Evolutionary conservation across 2,329 filamentous ascomycete species (phyloP).

Genomic region (Bretziella fagacearum): DNA sequence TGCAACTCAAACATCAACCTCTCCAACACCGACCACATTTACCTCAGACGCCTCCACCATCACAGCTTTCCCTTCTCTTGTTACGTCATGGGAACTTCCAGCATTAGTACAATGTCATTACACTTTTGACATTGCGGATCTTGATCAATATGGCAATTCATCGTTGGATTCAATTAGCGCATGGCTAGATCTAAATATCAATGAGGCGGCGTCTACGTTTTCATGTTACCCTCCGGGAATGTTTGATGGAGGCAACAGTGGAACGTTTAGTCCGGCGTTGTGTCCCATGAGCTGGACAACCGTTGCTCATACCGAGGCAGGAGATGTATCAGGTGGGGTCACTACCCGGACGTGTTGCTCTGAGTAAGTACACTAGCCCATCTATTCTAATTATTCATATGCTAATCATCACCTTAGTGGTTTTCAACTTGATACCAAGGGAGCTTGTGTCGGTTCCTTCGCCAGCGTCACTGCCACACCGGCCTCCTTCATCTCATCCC

Average conservation of each 20-base stretch:
- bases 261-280: slow-evolving; percentile 25
- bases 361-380: too few species aligned
- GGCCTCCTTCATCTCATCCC: slow-evolving; percentile 22
- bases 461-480: slow-evolving; percentile 24
- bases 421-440: slow-evolving; percentile 21
- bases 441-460: slow-evolving; percentile 22
- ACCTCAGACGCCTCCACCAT: neutral
- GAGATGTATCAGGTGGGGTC: slow-evolving; percentile 19
- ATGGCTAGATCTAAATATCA: slow-evolving; percentile 24
- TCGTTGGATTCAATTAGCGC: slow-evolving; percentile 17
- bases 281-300: slow-evolving; percentile 27
- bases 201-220: slow-evolving; percentile 23
- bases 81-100: slow-evolving; percentile 24
- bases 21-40: neutral
- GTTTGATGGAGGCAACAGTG: slow-evolving; percentile 23
- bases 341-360: slow-evolving; percentile 27
- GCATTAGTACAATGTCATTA: slow-evolving; percentile 22
- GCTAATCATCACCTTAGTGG: slow-evolving; percentile 18
- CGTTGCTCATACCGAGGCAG: slow-evolving; percentile 20
- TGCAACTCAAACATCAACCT: neutral
- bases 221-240: slow-evolving; percentile 27
- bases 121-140: slow-evolving; percentile 21
- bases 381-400: too few species aligned
- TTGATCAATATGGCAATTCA: slow-evolving; percentile 16
- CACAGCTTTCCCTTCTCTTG: slow-evolving; percentile 13